A percentile compares a stretch with the other conserved stretches of the same genome.
Evolutionary conservation across 148 eudicot genomes (phyloP).

Genomic region (Nepenthes gracilis): DNA sequence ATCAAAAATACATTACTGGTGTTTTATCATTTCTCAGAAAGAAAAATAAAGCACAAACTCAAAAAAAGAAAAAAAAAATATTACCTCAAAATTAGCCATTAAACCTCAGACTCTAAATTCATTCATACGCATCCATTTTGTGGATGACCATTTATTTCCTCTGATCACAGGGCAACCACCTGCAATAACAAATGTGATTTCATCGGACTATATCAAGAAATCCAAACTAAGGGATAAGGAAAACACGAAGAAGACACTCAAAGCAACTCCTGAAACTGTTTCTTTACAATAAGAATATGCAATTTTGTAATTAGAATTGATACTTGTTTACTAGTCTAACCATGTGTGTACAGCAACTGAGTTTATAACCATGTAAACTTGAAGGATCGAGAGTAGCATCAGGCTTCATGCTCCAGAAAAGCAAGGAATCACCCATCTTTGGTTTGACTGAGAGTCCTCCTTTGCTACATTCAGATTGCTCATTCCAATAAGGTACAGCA

Average conservation of each 20-base stretch:
- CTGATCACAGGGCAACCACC: constrained; percentile 74
- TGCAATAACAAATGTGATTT: constrained; percentile 9
- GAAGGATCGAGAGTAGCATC: constrained; percentile 82
- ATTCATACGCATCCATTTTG: constrained; percentile 73
- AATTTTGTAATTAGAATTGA: background rate
- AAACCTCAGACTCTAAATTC: constrained; percentile 32
- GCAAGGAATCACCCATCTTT: constrained; percentile 84
- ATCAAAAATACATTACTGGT: too few species aligned
- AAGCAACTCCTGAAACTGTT: background rate
- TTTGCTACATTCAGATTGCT: constrained; percentile 84
- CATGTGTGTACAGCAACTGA: background rate
- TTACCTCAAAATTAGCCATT: too few species aligned
- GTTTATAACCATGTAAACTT: constrained; percentile 83
- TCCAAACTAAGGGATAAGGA: background rate
- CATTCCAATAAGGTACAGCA: constrained; percentile 77
- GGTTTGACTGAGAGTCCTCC: constrained; percentile 83
- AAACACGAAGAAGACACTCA: background rate
- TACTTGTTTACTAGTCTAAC: background rate
- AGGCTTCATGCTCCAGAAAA: constrained; percentile 97
- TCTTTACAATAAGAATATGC: background rate
- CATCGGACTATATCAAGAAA: background rate
- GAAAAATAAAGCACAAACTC: too few species aligned
- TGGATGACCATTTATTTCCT: constrained; percentile 83
- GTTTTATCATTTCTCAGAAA: too few species aligned
- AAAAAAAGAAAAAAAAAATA: too few species aligned